Evolutionary conservation across 176 grass and related monocot species (phyloP).

Genomic region (Saccharum spontaneum): DNA sequence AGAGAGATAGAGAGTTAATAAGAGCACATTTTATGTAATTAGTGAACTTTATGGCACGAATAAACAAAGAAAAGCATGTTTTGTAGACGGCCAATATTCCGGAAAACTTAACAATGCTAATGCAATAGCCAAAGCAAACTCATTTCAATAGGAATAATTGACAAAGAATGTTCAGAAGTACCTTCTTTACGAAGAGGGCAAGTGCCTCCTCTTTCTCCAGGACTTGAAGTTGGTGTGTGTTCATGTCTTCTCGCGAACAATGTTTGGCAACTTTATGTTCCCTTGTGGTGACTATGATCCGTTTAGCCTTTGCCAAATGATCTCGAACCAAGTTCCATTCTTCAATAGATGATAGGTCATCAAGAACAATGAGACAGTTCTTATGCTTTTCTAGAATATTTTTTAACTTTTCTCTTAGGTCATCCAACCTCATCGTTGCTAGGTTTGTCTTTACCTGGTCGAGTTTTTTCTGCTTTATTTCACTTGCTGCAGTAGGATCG

Average conservation of each 20-base stretch:
- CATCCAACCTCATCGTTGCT: background rate
- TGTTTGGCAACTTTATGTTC: background rate
- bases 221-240: background rate
- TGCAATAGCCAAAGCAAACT: too few species aligned
- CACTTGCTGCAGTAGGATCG: background rate
- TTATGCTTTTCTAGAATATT: background rate
- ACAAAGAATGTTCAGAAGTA: background rate
- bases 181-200: conserved; percentile 25
- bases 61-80: too few species aligned
- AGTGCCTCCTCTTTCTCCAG: background rate
- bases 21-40: too few species aligned
- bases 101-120: too few species aligned
- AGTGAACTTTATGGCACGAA: too few species aligned
- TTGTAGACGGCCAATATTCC: too few species aligned
- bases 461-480: too few species aligned
- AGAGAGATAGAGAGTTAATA: too few species aligned
- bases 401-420: background rate
- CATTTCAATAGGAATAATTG: background rate
- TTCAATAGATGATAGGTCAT: background rate
- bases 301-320: background rate
- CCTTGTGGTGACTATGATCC: conserved; percentile 41
- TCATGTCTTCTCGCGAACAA: background rate
- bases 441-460: background rate
- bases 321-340: conserved; percentile 24
- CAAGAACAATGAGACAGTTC: conserved; percentile 30